Base-by-base conservation (phyloP, 805 yeast genomes). In the Ogataea polymorpha region DNA sequence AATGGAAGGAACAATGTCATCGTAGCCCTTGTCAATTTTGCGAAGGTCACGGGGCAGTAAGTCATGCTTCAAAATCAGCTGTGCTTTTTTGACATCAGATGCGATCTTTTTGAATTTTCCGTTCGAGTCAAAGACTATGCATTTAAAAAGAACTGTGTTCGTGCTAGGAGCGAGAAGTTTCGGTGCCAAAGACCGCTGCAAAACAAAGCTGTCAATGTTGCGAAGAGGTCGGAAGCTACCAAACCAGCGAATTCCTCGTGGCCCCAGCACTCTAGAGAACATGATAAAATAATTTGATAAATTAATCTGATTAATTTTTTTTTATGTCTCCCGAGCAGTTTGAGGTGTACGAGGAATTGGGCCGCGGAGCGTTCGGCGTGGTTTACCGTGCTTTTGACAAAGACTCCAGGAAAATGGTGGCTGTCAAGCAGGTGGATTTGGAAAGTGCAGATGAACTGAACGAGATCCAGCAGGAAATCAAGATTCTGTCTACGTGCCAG, bases 321-420 rank as follows among this genome's bases (percentile, higher is more conserved):
- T 20, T 16, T n/a, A 39, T 39, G 42, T 48, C 53, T 16, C 71
- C 72, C 3, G 67, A 63, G 34, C 79, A 76, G 55, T 77, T 75
- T 51, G 65, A 63, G 34, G 57, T 77, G 10, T 57, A 56, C 23
- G 74, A 70, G 40, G 75, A 84, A 58, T 75, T 86, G 4, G 93
- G 93, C 4, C 65, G 82, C 41, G 93, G 93, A 2, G 86, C 86
- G 7, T 85, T 84, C 59, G 93, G 93, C 0, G 82, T 78, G 3
- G 93, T 85, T 2, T 85, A 78, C 59, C 64, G 77, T 28, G 93
- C 86, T 1, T 50, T 72, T 8, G 75, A 82, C 49, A 66, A 66
- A 35, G 49, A 58, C 5, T 50, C 68, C 35, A 41, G 66, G 55
- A 55, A 59, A 32, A 74, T 71, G 37, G 82, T 77, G 32, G 84